Evolutionary conservation across 495 filamentous ascomycete genomes (phyloP).

Genomic region (Podospora australis): DNA sequence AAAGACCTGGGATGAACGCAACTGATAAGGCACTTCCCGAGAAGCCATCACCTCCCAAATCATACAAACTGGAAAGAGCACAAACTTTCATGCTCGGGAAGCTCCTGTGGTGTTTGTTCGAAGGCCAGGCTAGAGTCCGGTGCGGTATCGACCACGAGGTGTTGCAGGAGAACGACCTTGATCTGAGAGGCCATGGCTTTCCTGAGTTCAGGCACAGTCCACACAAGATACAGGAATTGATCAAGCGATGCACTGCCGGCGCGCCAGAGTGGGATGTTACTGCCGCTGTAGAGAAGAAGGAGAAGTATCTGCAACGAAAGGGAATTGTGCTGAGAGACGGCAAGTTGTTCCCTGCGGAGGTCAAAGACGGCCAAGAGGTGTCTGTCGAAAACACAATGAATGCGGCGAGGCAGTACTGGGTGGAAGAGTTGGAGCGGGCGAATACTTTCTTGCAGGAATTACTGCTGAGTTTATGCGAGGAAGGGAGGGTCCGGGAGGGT

Average conservation of each 20-base stretch:
- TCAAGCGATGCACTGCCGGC: slow-evolving; percentile 23
- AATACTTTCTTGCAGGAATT: slow-evolving; percentile 1
- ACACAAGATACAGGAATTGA: slow-evolving; percentile 10
- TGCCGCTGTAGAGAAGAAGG: too few species aligned
- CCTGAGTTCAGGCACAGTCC: slow-evolving; percentile 20
- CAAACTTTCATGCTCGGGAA: slow-evolving; percentile 34
- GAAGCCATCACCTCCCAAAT: too few species aligned
- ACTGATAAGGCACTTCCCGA: too few species aligned
- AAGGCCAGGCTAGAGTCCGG: slow-evolving; percentile 15
- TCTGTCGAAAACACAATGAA: background rate
- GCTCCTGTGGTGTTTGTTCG: slow-evolving; percentile 35
- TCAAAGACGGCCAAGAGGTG: background rate
- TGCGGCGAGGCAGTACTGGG: slow-evolving; percentile 8
- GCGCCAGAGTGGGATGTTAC: slow-evolving; percentile 20
- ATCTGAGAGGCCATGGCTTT: slow-evolving; percentile 12
- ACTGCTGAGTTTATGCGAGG: background rate
- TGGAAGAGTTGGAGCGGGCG: slow-evolving; percentile 4
- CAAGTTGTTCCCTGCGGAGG: slow-evolving; percentile 8
- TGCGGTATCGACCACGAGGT: slow-evolving; percentile 24
- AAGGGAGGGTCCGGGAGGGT: background rate
- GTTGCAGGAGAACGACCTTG: slow-evolving; percentile 11
- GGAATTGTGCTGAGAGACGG: slow-evolving; percentile 9
- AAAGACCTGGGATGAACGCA: too few species aligned
- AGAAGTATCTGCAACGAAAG: background rate
- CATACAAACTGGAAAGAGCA: slow-evolving; percentile 17